These are phyloP conservation scores for Barbarea vulgaris DNA, from an alignment of 345 rosid genomes.

Conservation along the genomic window DNA sequence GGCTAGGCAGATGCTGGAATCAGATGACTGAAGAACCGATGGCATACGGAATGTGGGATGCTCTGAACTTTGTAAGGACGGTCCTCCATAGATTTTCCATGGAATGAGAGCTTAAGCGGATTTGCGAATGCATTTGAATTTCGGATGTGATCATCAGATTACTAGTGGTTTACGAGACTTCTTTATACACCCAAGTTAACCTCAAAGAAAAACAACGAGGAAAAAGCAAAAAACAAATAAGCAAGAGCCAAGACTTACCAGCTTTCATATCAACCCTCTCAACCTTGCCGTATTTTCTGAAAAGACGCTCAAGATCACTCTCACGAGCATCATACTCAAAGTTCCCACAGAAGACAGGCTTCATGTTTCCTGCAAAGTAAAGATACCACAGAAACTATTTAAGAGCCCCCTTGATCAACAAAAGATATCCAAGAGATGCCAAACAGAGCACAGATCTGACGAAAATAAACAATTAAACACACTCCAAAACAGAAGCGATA, in stretches of 20 bases:
- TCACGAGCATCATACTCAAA: constrained; percentile 91
- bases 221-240: not conserved
- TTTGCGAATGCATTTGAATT: not conserved
- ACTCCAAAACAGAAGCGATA: not conserved
- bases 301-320: constrained; percentile 82
- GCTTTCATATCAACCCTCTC: constrained; percentile 95
- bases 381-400: not conserved
- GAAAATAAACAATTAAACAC: not conserved
- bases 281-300: constrained; percentile 80
- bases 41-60: not conserved
- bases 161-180: constrained; percentile 11
- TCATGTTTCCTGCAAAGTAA: constrained; percentile 52
- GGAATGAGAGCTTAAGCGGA: not conserved
- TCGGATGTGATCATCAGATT: constrained; percentile 16
- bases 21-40: not conserved
- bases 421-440: not conserved
- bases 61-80: not conserved
- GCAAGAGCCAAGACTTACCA: constrained; percentile 53
- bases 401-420: not conserved
- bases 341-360: constrained; percentile 91
- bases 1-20: not conserved
- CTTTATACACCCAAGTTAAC: not conserved
- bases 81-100: not conserved
- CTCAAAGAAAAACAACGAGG: not conserved
- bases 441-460: not conserved